Evolutionary conservation across 768 basidiomycete genomes (phyloP).

Genomic region (Kwoniella newhampshirensis): DNA sequence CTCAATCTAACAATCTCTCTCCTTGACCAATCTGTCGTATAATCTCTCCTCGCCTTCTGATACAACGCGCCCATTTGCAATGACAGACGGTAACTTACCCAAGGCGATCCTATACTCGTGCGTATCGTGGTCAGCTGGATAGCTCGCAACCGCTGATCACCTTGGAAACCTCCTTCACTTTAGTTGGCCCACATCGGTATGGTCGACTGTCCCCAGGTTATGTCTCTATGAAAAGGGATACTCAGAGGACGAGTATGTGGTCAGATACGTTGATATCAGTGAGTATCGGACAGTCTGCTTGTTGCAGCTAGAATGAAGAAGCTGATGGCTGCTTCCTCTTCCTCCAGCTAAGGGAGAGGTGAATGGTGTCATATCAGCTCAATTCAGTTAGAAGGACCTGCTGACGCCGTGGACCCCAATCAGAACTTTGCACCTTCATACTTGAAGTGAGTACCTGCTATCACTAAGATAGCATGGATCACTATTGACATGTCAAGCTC

Average conservation of each 20-base stretch:
- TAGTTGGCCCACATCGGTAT: conserved; percentile 48
- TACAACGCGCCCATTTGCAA: conserved; percentile 2
- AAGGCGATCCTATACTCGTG: conserved; percentile 81
- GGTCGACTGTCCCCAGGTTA: conserved; percentile 52
- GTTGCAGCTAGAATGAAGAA: neutral
- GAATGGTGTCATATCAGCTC: neutral
- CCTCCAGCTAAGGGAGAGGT: conserved; percentile 64
- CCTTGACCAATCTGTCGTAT: too few species aligned
- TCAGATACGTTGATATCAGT: conserved; percentile 57
- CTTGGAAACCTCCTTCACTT: neutral
- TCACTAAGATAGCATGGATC: neutral
- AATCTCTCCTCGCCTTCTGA: too few species aligned
- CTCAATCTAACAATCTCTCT: too few species aligned
- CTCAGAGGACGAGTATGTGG: conserved; percentile 69
- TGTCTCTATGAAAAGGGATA: conserved; percentile 74
- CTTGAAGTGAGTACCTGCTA: conserved; percentile 49
- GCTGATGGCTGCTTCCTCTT: neutral
- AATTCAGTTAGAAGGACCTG: neutral
- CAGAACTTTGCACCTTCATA: conserved; percentile 73
- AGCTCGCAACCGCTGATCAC: neutral
- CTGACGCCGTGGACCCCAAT: conserved; percentile 3
- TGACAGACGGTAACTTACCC: conserved; percentile 38
- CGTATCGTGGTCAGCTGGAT: conserved; percentile 1
- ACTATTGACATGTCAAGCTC: conserved; percentile 14
- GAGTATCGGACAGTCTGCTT: conserved; percentile 16